Percentiles rank a stretch among this genome's conserved stretches.
phyloP scores from a whole-genome alignment of 768 basidiomycete species.

The Panaeolus papilionaceus region DNA sequence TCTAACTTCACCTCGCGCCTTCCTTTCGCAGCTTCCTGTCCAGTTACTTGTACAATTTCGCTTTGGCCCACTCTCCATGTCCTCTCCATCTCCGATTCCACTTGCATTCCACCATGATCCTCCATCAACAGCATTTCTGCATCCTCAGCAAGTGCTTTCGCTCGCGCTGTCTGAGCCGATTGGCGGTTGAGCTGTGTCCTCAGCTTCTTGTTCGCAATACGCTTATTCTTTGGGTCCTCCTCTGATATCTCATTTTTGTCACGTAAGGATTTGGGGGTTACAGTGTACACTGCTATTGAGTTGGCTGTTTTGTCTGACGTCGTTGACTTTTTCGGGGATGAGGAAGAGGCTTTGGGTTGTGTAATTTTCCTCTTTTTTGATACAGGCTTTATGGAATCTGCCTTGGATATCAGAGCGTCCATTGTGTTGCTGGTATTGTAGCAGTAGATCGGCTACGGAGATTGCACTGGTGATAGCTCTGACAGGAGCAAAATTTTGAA shows the following conservation, averaged over 20 bases:
- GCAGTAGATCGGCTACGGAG: constrained; percentile 4
- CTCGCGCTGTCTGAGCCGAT: constrained; percentile 64
- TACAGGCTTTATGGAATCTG: constrained; percentile 59
- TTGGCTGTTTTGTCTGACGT: constrained; percentile 57
- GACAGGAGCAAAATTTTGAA: constrained; percentile 14
- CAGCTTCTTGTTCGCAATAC: constrained; percentile 79
- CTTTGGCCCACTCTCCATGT: constrained; percentile 90
- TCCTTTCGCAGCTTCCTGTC: constrained; percentile 78
- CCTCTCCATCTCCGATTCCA: constrained; percentile 80
- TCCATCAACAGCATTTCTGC: constrained; percentile 73
- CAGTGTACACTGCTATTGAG: constrained; percentile 63
- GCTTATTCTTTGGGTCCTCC: constrained; percentile 54
- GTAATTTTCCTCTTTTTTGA: constrained; percentile 49
- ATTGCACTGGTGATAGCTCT: not conserved
- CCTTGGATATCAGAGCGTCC: constrained; percentile 78
- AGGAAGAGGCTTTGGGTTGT: constrained; percentile 25
- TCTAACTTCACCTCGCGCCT: constrained; percentile 83
- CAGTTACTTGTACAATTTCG: constrained; percentile 71
- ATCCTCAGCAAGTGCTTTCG: constrained; percentile 68
- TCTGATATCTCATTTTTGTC: constrained; percentile 52
- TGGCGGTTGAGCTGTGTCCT: constrained; percentile 71
- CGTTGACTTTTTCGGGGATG: constrained; percentile 34
- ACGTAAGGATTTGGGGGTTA: constrained; percentile 73
- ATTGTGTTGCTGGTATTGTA: constrained; percentile 39
- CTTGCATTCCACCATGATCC: constrained; percentile 75